Conservation (phyloP, 129 eudicot species). For the Centella asiatica region DNA sequence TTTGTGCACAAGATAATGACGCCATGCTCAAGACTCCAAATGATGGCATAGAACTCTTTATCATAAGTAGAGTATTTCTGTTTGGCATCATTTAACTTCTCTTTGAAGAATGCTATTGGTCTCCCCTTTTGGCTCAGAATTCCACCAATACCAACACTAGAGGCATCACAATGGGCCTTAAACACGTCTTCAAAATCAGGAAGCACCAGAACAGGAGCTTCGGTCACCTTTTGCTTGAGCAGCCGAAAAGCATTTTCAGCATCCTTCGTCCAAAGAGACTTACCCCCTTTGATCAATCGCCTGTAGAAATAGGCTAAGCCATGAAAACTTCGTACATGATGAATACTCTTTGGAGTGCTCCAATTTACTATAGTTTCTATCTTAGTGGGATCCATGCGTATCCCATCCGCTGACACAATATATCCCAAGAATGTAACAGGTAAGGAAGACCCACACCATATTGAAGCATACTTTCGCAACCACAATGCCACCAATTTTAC, state of each 20-base stretch:
- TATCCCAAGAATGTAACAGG: not conserved
- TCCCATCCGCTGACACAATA: not conserved
- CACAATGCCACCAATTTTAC: constrained; percentile 4
- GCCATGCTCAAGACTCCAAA: not conserved
- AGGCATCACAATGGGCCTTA: not conserved
- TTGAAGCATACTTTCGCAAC: too few species aligned
- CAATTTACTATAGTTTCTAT: not conserved
- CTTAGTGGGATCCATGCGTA: not conserved
- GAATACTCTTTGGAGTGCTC: not conserved
- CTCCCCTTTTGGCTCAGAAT: not conserved
- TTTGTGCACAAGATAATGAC: not conserved
- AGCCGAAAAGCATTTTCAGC: too few species aligned
- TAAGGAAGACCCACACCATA: too few species aligned
- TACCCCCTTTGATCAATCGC: constrained; percentile 8
- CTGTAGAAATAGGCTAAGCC: constrained; percentile 3
- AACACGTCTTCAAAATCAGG: not conserved
- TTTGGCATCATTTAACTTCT: not conserved
- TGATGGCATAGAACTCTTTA: not conserved
- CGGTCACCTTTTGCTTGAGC: too few species aligned
- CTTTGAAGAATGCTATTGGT: not conserved
- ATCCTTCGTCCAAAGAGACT: too few species aligned
- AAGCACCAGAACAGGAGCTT: too few species aligned
- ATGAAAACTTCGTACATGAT: constrained; percentile 10
- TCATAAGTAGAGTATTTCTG: not conserved
- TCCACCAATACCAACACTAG: not conserved